Evolutionary conservation across 768 basidiomycete genomes (phyloP).

Genomic region (Tremella mesenterica): DNA sequence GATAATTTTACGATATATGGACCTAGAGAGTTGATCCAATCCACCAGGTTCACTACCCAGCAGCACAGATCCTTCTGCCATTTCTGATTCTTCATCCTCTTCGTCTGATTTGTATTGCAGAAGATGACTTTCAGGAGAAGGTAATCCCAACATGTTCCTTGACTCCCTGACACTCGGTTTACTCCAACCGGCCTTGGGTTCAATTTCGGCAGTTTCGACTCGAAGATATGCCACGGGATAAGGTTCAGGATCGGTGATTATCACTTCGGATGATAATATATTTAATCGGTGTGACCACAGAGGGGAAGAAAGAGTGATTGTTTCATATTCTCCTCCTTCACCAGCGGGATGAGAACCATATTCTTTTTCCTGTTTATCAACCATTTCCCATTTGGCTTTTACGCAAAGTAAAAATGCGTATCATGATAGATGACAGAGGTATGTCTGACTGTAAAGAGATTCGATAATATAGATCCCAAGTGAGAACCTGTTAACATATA

Average conservation of each 20-base stretch:
- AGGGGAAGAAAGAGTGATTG: constrained; percentile 79
- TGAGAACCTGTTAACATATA: too few relatives aligned
- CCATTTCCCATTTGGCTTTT: too few relatives aligned
- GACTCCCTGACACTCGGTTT: constrained; percentile 22
- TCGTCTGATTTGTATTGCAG: not conserved
- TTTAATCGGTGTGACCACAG: constrained; percentile 69
- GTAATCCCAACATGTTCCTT: constrained; percentile 31
- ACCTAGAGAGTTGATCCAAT: not conserved
- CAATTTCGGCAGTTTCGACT: constrained; percentile 60
- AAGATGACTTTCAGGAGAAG: not conserved
- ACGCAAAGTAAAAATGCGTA: too few relatives aligned
- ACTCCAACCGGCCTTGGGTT: constrained; percentile 49
- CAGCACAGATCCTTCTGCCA: constrained; percentile 29
- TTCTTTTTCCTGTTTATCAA: constrained; percentile 53
- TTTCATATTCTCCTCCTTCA: constrained; percentile 97
- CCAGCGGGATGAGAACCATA: constrained; percentile 93
- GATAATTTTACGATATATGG: not conserved
- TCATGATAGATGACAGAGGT: too few relatives aligned
- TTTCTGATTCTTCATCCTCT: constrained; percentile 6
- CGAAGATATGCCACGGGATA: constrained; percentile 87
- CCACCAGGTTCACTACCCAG: not conserved
- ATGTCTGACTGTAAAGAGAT: not conserved
- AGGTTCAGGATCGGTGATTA: constrained; percentile 53
- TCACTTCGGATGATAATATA: constrained; percentile 60
- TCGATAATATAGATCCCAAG: too few relatives aligned